A percentile compares a stretch with the other conserved stretches of the same genome.
Evolutionary conservation across 1,139 yeast species (phyloP).

Genomic region (Zygosaccharomyces pseudobailii): DNA sequence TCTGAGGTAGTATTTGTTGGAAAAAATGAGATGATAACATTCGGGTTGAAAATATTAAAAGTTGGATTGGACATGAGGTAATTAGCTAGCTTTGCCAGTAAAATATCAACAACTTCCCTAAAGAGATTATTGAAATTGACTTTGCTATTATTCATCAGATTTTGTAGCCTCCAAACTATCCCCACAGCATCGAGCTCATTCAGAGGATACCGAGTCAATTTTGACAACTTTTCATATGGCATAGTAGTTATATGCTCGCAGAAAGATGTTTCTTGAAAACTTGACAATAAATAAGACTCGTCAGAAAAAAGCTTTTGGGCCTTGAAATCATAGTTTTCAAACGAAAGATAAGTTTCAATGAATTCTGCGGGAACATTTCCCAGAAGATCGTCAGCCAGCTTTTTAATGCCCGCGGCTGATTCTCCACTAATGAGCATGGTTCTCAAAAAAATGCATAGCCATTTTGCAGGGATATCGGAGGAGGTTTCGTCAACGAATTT

Average conservation of each 20-base stretch:
- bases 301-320: constrained; percentile 9
- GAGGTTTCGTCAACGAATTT: constrained; percentile 44
- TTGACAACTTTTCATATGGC: constrained; percentile 20
- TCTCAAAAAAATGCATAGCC: constrained; percentile 50
- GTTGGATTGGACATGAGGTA: constrained; percentile 9
- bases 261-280: constrained; percentile 22
- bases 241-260: constrained; percentile 30
- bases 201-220: constrained; percentile 37
- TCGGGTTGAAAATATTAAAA: constrained; percentile 6
- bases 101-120: constrained; percentile 5
- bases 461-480: constrained; percentile 35
- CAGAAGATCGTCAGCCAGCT: constrained; percentile 29
- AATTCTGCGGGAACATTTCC: constrained; percentile 16
- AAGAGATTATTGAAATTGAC: constrained; percentile 14
- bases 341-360: constrained; percentile 18
- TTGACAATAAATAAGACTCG: constrained; percentile 10
- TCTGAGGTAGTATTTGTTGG: neutral
- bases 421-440: constrained; percentile 54
- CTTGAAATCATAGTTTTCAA: constrained; percentile 18
- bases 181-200: constrained; percentile 47
- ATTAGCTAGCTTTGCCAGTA: constrained; percentile 13
- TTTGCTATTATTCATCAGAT: constrained; percentile 28
- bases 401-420: constrained; percentile 36
- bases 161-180: constrained; percentile 38
- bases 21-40: constrained; percentile 7